Base-by-base conservation (phyloP, 2,329 filamentous ascomycete species). In the Botryosphaeria dothidea region DNA sequence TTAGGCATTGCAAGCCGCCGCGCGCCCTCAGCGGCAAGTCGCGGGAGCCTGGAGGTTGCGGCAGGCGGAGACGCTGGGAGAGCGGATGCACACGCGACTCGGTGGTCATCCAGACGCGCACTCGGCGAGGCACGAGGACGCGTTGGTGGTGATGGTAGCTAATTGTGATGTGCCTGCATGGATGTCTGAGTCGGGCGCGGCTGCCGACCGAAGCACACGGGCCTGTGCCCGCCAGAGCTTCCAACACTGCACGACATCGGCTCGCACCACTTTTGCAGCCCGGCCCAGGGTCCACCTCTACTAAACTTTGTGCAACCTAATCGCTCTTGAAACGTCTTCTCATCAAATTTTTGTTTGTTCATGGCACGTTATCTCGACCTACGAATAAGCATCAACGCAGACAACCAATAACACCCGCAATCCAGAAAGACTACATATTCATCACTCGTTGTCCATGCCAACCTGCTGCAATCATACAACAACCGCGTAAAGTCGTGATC, bases 91-190 rank as follows among this genome's bases (percentile, higher is more conserved):
- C 56, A 60, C 56, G 56, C 41, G 56, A 45, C 56, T 25, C 54
- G 11, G 38, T 8, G 21, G 31, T 8, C 8, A 21, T 13, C n/a
- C 34, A n/a, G 21, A 34, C 36, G 54, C 36, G 21, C 38, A 4
- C 27, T 48, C 36, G 4, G 27, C 11, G 38, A 46, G 41, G 54
- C 54, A 58, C 54, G 54, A n/a, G 49, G 27, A 21, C 49, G 49
- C 49, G 49, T 23, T 52, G 36, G n/a, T 46, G 56, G 17, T 46
- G 56, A 52, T 15, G 27, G 49, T 25, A 25, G 38, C 38, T 41
- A 60, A 60, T 60, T 60, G 56, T 23, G 56, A 58, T 58, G 52
- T 45, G 54, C 52, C 52, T 57, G 54, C 54, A 58, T 43, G 54
- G 54, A 19, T 29, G 21, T 45, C 54, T 31, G 52, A 57, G 56